phyloP scores from a whole-genome alignment of 768 basidiomycete species.

The Suillus luteus region DNA sequence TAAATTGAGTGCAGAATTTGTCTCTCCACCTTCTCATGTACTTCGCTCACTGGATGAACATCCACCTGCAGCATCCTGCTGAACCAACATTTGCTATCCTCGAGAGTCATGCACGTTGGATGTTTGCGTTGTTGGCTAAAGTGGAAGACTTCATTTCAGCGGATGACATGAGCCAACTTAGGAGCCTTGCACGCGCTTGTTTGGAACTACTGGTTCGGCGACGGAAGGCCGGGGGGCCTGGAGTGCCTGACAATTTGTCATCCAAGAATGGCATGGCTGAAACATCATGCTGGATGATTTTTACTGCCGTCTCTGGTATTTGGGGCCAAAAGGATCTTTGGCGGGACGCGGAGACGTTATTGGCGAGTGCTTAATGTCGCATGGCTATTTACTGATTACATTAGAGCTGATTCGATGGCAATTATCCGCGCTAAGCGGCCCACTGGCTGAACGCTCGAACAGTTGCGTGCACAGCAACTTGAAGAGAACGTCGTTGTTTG shows the following conservation, averaged over 20 bases:
- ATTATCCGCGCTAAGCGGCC: not conserved
- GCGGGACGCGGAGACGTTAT: slow-evolving; percentile 66
- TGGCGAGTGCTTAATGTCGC: slow-evolving; percentile 28
- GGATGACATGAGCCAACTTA: slow-evolving; percentile 77
- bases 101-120: slow-evolving; percentile 71
- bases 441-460: not conserved
- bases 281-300: slow-evolving; percentile 72
- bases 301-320: slow-evolving; percentile 60
- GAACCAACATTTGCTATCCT: slow-evolving; percentile 44
- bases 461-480: not conserved
- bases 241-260: not conserved
- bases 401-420: not conserved
- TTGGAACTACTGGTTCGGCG: slow-evolving; percentile 43
- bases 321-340: slow-evolving; percentile 86
- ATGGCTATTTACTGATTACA: not conserved
- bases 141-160: slow-evolving; percentile 70
- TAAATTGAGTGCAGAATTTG: slow-evolving; percentile 48
- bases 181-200: slow-evolving; percentile 74
- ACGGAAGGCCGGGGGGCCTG: slow-evolving; percentile 17
- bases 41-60: slow-evolving; percentile 78
- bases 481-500: not conserved
- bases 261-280: slow-evolving; percentile 38
- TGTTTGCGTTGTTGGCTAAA: slow-evolving; percentile 71
- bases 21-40: slow-evolving; percentile 82
- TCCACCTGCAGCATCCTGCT: slow-evolving; percentile 49